Conservation (phyloP, 169 alveolate species). For the Blepharisma undulans region DNA sequence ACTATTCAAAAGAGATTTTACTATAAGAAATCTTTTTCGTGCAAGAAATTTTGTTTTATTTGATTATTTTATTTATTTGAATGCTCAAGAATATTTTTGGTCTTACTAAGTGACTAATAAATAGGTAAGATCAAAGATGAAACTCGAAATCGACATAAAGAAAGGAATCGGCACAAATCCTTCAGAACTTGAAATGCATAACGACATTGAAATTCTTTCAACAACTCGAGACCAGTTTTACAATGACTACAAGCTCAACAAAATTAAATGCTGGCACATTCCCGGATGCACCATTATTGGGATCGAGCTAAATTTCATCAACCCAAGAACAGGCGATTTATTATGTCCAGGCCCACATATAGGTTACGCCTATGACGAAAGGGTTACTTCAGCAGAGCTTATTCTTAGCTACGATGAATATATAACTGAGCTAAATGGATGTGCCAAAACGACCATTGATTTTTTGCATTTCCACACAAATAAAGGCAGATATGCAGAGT, state of each 20-base stretch:
- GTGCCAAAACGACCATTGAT: not conserved
- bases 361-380: not conserved
- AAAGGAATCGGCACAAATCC: not conserved
- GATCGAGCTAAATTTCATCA: not conserved
- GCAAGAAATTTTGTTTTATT: not conserved
- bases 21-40: not conserved
- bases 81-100: too few relatives aligned
- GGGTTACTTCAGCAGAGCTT: not conserved
- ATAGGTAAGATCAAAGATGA: not conserved
- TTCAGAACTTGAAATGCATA: not conserved
- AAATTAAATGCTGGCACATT: conserved; percentile 4
- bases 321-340: conserved; percentile 14
- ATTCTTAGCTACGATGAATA: not conserved
- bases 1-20: not conserved
- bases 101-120: too few relatives aligned
- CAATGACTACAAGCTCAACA: not conserved
- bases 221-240: not conserved
- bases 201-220: conserved; percentile 1
- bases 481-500: conserved; percentile 7
- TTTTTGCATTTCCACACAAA: not conserved
- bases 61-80: too few relatives aligned
- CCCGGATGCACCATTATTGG: not conserved
- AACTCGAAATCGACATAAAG: not conserved
- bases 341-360: conserved; percentile 26
- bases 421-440: not conserved